Base-by-base conservation (phyloP, 805 yeast species). In the Lipomyces japonicus region DNA sequence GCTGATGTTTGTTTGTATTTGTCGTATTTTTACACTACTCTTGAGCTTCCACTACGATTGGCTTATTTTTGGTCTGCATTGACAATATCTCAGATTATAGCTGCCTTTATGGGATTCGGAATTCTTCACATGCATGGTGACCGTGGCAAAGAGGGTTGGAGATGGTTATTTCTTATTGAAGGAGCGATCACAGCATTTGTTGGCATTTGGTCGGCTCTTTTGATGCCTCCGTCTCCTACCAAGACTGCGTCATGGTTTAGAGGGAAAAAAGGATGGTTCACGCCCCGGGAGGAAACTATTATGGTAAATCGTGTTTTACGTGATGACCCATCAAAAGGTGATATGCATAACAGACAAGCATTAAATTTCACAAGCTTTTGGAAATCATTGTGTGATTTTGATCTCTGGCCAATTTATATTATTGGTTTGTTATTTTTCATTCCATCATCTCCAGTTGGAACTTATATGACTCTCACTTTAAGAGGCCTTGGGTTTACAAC, bases 251-350 rank as follows among this genome's bases (percentile, higher is more conserved):
- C 74, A 14, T 71, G 74, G 71, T 74, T 68, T 55, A 70, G 76
- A 34, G 74, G 73, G 3, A 72, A 70, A n/a, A 72, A 75, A n/a
- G 82, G 83, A 30, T 73, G 78, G 78, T 72, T 72, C 52, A 73
- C 75, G 7, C 78, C 75, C 1, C 65, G 78, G 42, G 82, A 81
- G 54, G 80, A 76, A 62, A 75, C 74, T 50, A 78, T 81, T 47
- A 70, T 79, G 32, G 84, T 79, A 32, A 81, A 81, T 60, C 71
- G 79, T 48, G 72, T 81, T 1, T 65, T 81, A 34, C 69, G 85
- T 55, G 84, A 81, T 62, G 86, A 81, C 60, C 86, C 86, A 9
- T 61, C 74, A 2, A 76, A 76, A 67, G 84, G 85, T 16, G 82
- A 76, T 48, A 79, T 80, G 84, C 73, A 79, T 62, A 81, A 81